Base-by-base conservation (phyloP, 2,329 filamentous ascomycete genomes). In the Colletotrichum tofieldiae region DNA sequence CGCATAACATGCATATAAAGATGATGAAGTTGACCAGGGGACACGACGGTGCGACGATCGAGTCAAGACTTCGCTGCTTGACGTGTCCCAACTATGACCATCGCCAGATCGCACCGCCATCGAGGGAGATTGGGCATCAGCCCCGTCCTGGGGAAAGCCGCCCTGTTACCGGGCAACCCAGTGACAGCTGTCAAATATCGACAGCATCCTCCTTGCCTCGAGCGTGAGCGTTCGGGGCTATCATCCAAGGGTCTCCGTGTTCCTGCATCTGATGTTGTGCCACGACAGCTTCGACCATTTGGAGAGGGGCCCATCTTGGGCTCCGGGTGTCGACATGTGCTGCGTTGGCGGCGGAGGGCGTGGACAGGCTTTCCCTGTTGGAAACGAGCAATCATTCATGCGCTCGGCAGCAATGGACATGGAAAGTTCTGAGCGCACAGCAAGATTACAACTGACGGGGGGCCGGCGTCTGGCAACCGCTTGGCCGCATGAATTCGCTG, bases 301-400 rank as follows among this genome's bases (percentile, higher is more conserved):
- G 41, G 3, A 20, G 26, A 12, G 43, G 64, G 23, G 16, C 26
- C 26, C 54, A 59, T 35, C 35, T 37, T 29, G 23, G 23, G 14
- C 64, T 64, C 32, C 55, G 16, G 54, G 54, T 47, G 23, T 65
- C 51, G 20, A 35, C 18, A 6, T 45, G 45, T 23, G 47, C 18
- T 65, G 65, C 51, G 69, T 69, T 72, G 69, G 65, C 65, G 54
- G 43, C 7, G 23, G 23, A 51, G 20, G 32, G 39, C 29, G 20
- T 39, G 59, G 32, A 55, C 65, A 69, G 69, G 69, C 47, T 39
- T 35, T 60, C 69, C 69, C 69, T 72, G 69, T 54, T 59, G 35
- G 59, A 69, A 69, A 69, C 54, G 65, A 54, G 60, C 59, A 72
- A 72, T 69, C 65, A 72, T 72, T 72, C 59, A 72, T 72, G 69